phyloP scores from a whole-genome alignment of 2,329 filamentous ascomycete species.

The Cordyceps tenuipes region DNA sequence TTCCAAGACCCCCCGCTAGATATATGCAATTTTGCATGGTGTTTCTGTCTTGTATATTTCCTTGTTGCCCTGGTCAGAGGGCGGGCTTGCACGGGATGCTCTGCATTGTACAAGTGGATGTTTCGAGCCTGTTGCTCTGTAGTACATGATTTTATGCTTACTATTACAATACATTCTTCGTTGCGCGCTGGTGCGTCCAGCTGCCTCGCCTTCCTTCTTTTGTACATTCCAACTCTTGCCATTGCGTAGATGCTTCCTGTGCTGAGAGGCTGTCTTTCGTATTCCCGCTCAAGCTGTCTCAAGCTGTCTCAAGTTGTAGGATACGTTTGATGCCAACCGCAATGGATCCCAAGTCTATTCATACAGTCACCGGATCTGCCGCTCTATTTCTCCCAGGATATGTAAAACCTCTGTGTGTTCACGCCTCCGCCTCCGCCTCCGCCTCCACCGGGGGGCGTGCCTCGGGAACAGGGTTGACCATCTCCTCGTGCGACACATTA shows the following conservation, averaged over 20 bases:
- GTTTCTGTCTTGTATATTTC: neutral
- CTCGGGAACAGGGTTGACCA: conserved; percentile 21
- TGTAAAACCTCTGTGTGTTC: neutral
- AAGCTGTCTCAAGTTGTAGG: too few species aligned
- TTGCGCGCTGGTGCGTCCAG: conserved; percentile 7
- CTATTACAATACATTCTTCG: conserved; percentile 5
- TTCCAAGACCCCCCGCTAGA: neutral
- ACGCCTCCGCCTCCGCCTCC: conserved; percentile 1
- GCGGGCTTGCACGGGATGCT: neutral
- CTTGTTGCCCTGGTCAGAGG: neutral
- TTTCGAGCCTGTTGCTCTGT: neutral
- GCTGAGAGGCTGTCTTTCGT: neutral
- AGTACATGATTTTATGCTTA: neutral
- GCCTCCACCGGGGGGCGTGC: conserved; percentile 6
- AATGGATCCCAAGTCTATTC: neutral
- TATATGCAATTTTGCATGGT: neutral
- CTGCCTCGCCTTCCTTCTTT: neutral
- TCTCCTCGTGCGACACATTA: conserved; percentile 42
- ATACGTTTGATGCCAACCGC: neutral
- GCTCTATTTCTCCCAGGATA: neutral
- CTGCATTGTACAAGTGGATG: neutral
- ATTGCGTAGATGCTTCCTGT: neutral
- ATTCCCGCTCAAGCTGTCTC: neutral
- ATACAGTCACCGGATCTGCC: neutral
- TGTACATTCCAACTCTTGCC: conserved; percentile 1